These are phyloP conservation scores for Dentiscutata heterogama DNA, from an alignment of 371 early-diverging fungal genomes.

Conservation along the genomic window DNA sequence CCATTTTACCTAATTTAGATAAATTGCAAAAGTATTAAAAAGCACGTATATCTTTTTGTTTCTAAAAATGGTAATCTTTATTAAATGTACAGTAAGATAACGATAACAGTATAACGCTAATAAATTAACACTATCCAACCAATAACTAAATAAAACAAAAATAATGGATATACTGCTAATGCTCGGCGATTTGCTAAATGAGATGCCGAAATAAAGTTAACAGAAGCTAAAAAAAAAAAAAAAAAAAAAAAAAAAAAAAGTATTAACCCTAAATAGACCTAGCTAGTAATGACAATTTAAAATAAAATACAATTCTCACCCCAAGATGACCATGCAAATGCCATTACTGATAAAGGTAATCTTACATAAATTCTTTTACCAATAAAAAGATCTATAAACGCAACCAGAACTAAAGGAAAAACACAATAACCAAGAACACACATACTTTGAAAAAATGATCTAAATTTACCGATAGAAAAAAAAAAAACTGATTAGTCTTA, in stretches of 20 bases:
- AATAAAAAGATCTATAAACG: conserved; percentile 76
- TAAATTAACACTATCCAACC: conserved; percentile 88
- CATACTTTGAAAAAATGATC: conserved; percentile 94
- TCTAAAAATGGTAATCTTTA: too few relatives aligned
- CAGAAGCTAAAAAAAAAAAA: conserved; percentile 69
- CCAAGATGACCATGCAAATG: conserved; percentile 88
- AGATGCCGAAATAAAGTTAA: conserved; percentile 87
- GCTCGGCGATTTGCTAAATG: conserved; percentile 84
- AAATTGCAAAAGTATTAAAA: too few relatives aligned
- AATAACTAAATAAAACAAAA: conserved; percentile 92
- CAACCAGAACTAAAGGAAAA: conserved; percentile 91
- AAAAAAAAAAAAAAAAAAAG: background rate
- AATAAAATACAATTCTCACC: conserved; percentile 57
- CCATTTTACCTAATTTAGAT: too few relatives aligned
- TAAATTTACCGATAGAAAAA: conserved; percentile 46
- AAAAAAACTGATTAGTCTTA: too few relatives aligned
- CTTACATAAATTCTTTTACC: conserved; percentile 70
- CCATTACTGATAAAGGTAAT: conserved; percentile 71
- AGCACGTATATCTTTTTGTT: too few relatives aligned
- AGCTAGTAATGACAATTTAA: too few relatives aligned
- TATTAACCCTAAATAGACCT: too few relatives aligned
- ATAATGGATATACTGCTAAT: conserved; percentile 92
- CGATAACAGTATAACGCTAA: background rate
- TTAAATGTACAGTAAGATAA: too few relatives aligned
- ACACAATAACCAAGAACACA: conserved; percentile 97